Percentiles rank a stretch among this genome's conserved stretches.
Evolutionary conservation across 2,329 filamentous ascomycete species (phyloP).

Genomic region (Fusarium musae): DNA sequence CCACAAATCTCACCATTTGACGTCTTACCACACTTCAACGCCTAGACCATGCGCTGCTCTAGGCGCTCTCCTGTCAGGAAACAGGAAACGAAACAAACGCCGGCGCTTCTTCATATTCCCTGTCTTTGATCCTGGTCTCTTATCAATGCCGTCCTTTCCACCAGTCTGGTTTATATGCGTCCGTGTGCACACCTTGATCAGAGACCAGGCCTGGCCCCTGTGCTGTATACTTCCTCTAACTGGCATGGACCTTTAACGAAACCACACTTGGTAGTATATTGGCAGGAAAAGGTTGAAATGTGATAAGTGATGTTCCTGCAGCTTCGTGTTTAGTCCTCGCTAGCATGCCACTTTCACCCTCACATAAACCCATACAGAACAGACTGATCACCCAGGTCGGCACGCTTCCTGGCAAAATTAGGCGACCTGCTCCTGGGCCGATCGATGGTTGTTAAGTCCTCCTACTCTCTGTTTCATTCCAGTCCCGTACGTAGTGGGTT

Average conservation of each 20-base stretch:
- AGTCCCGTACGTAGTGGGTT: not conserved
- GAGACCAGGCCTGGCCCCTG: slow-evolving; percentile 9
- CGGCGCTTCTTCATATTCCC: slow-evolving; percentile 39
- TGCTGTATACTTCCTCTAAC: slow-evolving; percentile 2
- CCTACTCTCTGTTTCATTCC: slow-evolving; percentile 27
- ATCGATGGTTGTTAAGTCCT: slow-evolving; percentile 33
- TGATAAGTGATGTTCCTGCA: slow-evolving; percentile 39
- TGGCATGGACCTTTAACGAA: slow-evolving; percentile 15
- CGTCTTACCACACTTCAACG: slow-evolving; percentile 20
- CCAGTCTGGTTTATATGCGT: slow-evolving; percentile 1
- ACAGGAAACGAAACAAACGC: slow-evolving; percentile 46
- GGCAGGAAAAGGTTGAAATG: slow-evolving; percentile 28
- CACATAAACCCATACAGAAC: slow-evolving; percentile 13
- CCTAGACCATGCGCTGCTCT: slow-evolving; percentile 24
- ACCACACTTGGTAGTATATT: slow-evolving; percentile 12
- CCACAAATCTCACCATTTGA: slow-evolving; percentile 13
- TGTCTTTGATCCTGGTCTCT: slow-evolving; percentile 30
- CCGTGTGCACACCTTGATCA: slow-evolving; percentile 2
- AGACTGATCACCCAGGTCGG: slow-evolving; percentile 23
- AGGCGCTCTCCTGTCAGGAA: slow-evolving; percentile 42
- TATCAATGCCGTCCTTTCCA: slow-evolving; percentile 19
- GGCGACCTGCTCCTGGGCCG: slow-evolving; percentile 29
- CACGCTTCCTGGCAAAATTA: slow-evolving; percentile 21
- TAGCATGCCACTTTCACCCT: slow-evolving; percentile 19
- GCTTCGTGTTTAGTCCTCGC: slow-evolving; percentile 11